Percentiles rank a stretch among this genome's conserved stretches.
Conservation (phyloP, 148 eudicot species). For the Fagopyrum tataricum region DNA sequence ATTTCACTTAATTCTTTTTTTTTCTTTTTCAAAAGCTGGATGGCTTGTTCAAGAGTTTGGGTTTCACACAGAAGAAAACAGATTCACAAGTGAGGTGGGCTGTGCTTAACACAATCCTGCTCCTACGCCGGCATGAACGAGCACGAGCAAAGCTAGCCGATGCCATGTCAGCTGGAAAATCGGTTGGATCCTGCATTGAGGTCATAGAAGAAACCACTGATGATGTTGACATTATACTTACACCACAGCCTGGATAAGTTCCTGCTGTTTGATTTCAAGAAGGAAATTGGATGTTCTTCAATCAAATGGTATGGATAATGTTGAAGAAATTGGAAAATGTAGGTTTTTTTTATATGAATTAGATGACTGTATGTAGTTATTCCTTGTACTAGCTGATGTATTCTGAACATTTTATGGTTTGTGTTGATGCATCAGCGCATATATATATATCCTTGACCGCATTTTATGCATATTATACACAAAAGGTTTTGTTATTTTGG, state of each 20-base stretch:
- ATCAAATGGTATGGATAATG: not conserved
- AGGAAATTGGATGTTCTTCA: not conserved
- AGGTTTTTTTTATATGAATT: not conserved
- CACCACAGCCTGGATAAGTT: not conserved
- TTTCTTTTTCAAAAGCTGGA: constrained; percentile 51
- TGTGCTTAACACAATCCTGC: constrained; percentile 69
- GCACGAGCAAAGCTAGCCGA: constrained; percentile 63
- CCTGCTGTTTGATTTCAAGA: not conserved
- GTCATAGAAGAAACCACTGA: constrained; percentile 62
- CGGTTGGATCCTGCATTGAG: constrained; percentile 74
- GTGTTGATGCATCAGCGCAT: no score
- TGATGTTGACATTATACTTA: constrained; percentile 26
- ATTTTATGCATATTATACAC: no score
- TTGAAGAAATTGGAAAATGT: not conserved
- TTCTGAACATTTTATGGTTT: not conserved
- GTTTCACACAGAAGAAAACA: constrained; percentile 93
- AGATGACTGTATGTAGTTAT: not conserved
- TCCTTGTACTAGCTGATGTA: not conserved
- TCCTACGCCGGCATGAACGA: constrained; percentile 77
- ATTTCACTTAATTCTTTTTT: not conserved
- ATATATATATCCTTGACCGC: no score
- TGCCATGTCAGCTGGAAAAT: constrained; percentile 76
- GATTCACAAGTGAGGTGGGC: constrained; percentile 98
- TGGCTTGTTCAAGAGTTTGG: constrained; percentile 57
- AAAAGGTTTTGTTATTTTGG: no score